Evolutionary conservation across 225 moss, liverwort and hornwort genomes (phyloP), one percentile per base, ranked within the genome.

Genomic region (Neckera pumila): DNA sequence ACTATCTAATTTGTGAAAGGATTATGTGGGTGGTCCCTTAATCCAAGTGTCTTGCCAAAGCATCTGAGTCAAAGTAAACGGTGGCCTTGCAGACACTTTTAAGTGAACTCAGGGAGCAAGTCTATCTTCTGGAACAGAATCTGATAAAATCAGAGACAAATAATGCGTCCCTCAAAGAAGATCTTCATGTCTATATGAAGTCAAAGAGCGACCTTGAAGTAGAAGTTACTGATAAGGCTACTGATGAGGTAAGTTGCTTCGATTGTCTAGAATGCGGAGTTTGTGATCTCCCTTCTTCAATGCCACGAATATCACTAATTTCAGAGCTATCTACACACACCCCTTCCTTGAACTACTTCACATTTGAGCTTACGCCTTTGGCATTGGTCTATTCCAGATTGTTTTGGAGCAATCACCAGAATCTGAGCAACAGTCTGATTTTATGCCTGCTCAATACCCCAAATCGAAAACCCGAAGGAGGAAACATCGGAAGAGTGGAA

Each of bases 401-500:
- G 43, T 76, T 66, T 69, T 83, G 83, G 84, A 92, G 83, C 80
- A 90, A 86, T 47, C 80, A 76, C 63, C 81, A 84, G 86, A 76
- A 61, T 60, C 51, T 31, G 60, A 86, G 58, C 86, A 89, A 23
- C 76, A 54, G 76, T 36, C 66, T 72, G 82, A 83, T 65, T 42
- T 53, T 59, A 77, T n/a, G 76, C 65, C 42, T 77, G 54, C 84
- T 10, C 89, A 80, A 53, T 34, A 33, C 30, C 65, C 60, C 28
- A 92, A 92, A 76, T 76, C 26, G 40, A 90, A 89, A 77, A 69
- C 89, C 76, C 88, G 90, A 23, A 92, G 86, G 88, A 92, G 86
- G 84, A 92, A 78, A 51, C 53, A 40, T 38, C 79, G 81, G 76
- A 92, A 86, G 90, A 87, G 74, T 85, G 89, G 76, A 54, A 92